These are phyloP conservation scores for Lablab purpureus DNA, from an alignment of 306 rosid genomes.

Conservation along the genomic window DNA sequence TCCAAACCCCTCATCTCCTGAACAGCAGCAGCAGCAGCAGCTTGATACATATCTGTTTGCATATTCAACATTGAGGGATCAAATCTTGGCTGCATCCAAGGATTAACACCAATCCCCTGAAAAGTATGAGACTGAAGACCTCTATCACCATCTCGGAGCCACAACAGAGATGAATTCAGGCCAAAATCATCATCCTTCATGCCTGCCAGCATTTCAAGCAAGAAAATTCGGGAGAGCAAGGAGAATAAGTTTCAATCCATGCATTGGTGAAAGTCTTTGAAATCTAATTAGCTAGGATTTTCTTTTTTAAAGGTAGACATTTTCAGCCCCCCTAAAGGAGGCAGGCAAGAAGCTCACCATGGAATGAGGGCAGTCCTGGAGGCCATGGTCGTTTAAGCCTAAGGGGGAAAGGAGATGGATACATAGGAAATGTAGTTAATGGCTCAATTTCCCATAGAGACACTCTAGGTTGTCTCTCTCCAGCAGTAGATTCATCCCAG, in stretches of 20 bases:
- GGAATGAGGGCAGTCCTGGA: constrained; percentile 83
- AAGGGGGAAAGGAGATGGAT: constrained; percentile 91
- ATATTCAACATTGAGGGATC: constrained; percentile 80
- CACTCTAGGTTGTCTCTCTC: constrained; percentile 97
- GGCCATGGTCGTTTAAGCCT: constrained; percentile 98
- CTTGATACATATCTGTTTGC: constrained; percentile 90
- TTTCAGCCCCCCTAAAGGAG: not conserved
- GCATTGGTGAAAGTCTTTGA: not conserved
- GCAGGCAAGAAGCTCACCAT: constrained; percentile 62
- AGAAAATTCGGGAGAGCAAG: constrained; percentile 3
- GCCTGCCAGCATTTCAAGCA: constrained; percentile 57
- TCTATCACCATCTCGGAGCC: constrained; percentile 82
- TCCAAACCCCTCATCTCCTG: constrained; percentile 86
- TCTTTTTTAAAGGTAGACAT: not conserved
- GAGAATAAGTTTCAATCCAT: constrained; percentile 8
- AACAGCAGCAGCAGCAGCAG: constrained; percentile 90
- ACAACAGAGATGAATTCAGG: constrained; percentile 76
- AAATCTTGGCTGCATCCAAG: constrained; percentile 94
- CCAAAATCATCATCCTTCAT: constrained; percentile 87
- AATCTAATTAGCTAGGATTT: not conserved
- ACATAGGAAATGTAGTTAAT: constrained; percentile 95
- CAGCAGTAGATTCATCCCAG: constrained; percentile 99
- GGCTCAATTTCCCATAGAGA: constrained; percentile 99
- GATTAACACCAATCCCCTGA: constrained; percentile 81
- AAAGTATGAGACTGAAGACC: constrained; percentile 83